These are phyloP conservation scores for Phytophthora aleatoria DNA, from an alignment of 352 stramenopile species.

Conservation along the genomic window DNA sequence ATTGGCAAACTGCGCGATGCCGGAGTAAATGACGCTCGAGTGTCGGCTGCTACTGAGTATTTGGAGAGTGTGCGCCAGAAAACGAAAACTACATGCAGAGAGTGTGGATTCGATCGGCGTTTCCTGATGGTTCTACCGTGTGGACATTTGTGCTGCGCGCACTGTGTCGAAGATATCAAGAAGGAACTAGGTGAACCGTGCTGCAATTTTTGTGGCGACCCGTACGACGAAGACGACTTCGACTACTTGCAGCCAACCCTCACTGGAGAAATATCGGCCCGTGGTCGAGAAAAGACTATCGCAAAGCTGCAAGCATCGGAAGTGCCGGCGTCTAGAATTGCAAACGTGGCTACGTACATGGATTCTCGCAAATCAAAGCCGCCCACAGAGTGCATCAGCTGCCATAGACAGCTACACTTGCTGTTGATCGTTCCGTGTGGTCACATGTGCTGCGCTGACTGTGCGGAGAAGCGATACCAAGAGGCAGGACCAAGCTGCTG, in stretches of 20 bases:
- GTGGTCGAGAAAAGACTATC: constrained; percentile 50
- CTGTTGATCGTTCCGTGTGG: constrained; percentile 91
- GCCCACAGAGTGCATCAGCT: constrained; percentile 70
- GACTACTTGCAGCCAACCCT: constrained; percentile 25
- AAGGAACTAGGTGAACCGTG: constrained; percentile 7
- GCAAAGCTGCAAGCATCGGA: constrained; percentile 34
- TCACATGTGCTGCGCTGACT: constrained; percentile 91
- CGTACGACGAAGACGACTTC: constrained; percentile 27
- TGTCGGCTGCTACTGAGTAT: constrained; percentile 39
- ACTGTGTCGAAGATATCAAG: constrained; percentile 80
- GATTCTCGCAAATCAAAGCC: constrained; percentile 37
- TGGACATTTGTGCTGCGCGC: constrained; percentile 88
- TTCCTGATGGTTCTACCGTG: constrained; percentile 91
- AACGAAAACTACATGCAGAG: constrained; percentile 54
- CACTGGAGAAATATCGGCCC: constrained; percentile 21
- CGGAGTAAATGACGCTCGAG: constrained; percentile 33
- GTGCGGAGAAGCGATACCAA: constrained; percentile 68
- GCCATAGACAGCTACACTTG: constrained; percentile 71
- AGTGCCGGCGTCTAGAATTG: constrained; percentile 35
- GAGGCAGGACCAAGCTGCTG: constrained; percentile 45
- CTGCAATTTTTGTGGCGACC: constrained; percentile 18
- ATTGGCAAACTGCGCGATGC: constrained; percentile 37
- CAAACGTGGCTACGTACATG: constrained; percentile 44
- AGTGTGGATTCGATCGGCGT: constrained; percentile 71
- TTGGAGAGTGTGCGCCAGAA: constrained; percentile 38